These are phyloP conservation scores for Monocercomonoides exilis DNA, from an alignment of 78 protist species.

Conservation along the genomic window DNA sequence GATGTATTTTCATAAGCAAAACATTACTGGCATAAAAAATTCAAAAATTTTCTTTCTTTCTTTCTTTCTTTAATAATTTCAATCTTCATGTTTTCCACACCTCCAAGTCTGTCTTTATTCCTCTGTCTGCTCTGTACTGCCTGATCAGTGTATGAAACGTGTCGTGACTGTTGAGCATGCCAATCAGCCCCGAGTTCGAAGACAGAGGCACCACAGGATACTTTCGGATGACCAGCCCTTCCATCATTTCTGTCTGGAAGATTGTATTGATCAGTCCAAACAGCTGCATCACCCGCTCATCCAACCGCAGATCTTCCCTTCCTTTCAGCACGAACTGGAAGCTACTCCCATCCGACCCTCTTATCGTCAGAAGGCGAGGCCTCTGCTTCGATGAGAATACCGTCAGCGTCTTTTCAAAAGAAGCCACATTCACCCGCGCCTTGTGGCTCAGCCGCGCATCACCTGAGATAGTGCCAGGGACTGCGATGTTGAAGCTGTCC, in stretches of 20 bases:
- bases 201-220: constrained; percentile 77
- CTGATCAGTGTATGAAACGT: constrained; percentile 79
- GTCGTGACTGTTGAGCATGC: constrained; percentile 57
- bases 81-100: neutral
- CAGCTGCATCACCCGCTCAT: constrained; percentile 45
- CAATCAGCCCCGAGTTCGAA: constrained; percentile 62
- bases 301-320: constrained; percentile 39
- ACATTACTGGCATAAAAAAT: no score
- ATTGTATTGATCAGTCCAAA: constrained; percentile 20
- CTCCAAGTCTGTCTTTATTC: neutral
- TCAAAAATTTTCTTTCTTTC: no score
- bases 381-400: constrained; percentile 36
- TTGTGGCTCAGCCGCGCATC: no score
- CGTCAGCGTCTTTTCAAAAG: neutral
- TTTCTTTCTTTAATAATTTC: no score
- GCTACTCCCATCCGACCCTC: constrained; percentile 34
- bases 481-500: constrained; percentile 74
- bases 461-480: constrained; percentile 82
- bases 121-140: constrained; percentile 61
- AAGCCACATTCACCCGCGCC: neutral
- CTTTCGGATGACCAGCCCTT: constrained; percentile 46
- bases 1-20: no score
- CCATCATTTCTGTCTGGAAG: constrained; percentile 26
- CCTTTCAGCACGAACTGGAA: constrained; percentile 35
- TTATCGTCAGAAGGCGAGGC: constrained; percentile 19